Evolutionary conservation across 495 filamentous ascomycete species (phyloP).

Genomic region (Penicillium dipodomyicola): DNA sequence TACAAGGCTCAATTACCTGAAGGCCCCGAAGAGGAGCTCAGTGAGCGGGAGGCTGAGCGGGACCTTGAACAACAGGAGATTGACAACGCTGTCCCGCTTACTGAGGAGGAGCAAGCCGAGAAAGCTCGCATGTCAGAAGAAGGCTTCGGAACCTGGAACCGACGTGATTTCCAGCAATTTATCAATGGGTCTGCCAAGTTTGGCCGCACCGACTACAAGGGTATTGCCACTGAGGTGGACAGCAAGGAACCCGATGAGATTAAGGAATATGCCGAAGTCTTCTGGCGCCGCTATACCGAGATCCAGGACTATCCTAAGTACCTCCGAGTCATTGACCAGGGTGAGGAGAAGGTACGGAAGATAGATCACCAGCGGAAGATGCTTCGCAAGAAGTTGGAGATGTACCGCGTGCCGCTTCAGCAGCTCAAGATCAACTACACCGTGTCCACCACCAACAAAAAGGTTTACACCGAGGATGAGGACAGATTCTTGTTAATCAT

Average conservation of each 20-base stretch:
- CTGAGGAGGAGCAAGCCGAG: slow-evolving; percentile 82
- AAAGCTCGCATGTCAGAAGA: slow-evolving; percentile 76
- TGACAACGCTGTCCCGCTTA: slow-evolving; percentile 84
- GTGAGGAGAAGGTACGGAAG: slow-evolving; percentile 84
- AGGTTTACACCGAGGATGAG: slow-evolving; percentile 98
- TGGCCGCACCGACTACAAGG: slow-evolving; percentile 77
- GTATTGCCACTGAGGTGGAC: slow-evolving; percentile 87
- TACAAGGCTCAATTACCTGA: slow-evolving; percentile 88
- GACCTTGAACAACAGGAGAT: slow-evolving; percentile 88
- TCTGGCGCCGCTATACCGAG: slow-evolving; percentile 89
- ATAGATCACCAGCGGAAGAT: slow-evolving; percentile 91
- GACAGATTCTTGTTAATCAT: slow-evolving; percentile 94
- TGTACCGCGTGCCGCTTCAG: slow-evolving; percentile 94
- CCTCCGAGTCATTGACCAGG: slow-evolving; percentile 80
- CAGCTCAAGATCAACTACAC: slow-evolving; percentile 99
- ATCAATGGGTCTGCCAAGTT: slow-evolving; percentile 91
- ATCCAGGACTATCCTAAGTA: slow-evolving; percentile 87
- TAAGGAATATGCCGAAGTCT: slow-evolving; percentile 84
- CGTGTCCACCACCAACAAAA: slow-evolving; percentile 98
- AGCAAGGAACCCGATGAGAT: slow-evolving; percentile 84
- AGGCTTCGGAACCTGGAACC: slow-evolving; percentile 93
- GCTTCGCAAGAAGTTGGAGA: slow-evolving; percentile 89
- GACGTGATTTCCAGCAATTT: slow-evolving; percentile 97
- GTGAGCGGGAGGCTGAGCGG: slow-evolving; percentile 81
- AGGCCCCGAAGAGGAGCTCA: slow-evolving; percentile 77